phyloP scores from a whole-genome alignment of 2,329 filamentous ascomycete species.

The Phaeomoniella chlamydospora region DNA sequence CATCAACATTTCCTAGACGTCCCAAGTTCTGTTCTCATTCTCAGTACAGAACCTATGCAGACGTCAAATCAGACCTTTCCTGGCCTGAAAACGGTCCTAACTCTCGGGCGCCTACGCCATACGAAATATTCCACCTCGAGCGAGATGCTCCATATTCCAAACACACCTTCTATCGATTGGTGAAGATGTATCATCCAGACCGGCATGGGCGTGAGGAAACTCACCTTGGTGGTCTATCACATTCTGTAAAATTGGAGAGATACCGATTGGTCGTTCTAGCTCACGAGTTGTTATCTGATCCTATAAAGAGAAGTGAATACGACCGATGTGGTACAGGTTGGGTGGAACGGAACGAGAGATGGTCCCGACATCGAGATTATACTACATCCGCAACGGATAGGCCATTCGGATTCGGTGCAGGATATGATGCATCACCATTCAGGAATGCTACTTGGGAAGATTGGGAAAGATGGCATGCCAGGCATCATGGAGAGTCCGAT shows the following conservation, averaged over 20 bases:
- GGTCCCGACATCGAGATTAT: slow-evolving; percentile 11
- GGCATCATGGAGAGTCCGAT: slow-evolving; percentile 25
- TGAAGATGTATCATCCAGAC: slow-evolving; percentile 94
- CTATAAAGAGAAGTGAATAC: slow-evolving; percentile 63
- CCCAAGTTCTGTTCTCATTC: no score
- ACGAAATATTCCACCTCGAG: slow-evolving; percentile 64
- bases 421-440: slow-evolving; percentile 34
- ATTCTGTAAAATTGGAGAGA: slow-evolving; percentile 60
- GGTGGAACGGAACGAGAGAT: slow-evolving; percentile 30
- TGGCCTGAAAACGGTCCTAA: slow-evolving; percentile 26
- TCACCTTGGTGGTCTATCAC: slow-evolving; percentile 35
- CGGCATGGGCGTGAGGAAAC: slow-evolving; percentile 25
- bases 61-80: slow-evolving; percentile 13
- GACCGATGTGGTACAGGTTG: slow-evolving; percentile 73
- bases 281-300: slow-evolving; percentile 75
- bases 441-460: slow-evolving; percentile 95
- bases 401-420: slow-evolving; percentile 18
- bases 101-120: slow-evolving; percentile 54
- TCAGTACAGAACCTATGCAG: not conserved
- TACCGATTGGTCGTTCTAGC: slow-evolving; percentile 82
- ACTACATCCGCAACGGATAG: slow-evolving; percentile 11
- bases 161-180: slow-evolving; percentile 71
- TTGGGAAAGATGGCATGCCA: slow-evolving; percentile 70
- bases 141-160: slow-evolving; percentile 63
- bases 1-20: no score